Base-by-base conservation (phyloP, 345 rosid species). In the Limnanthes douglasii region DNA sequence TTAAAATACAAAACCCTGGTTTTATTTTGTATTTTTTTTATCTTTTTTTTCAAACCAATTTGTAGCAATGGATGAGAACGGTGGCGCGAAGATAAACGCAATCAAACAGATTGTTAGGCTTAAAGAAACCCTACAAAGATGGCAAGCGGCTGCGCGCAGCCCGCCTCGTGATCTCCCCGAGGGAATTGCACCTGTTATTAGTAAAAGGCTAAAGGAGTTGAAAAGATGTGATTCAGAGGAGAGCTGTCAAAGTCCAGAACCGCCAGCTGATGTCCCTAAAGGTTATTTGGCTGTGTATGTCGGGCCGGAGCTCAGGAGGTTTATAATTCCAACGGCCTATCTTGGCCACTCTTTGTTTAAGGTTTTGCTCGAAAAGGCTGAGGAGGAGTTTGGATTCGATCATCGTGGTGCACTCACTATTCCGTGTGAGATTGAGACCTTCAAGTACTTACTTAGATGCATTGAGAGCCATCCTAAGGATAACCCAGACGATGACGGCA, bases 351-450 rank as follows among this genome's bases (percentile, higher is more conserved):
- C 76, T 11, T 48, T 83, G 23, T 90, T 90, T 63, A 79, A 90
- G 66, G 71, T 74, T 51, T 56, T 90, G 62, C 54, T 90, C 29
- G 98, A 66, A 50, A 90, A 90, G 57, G 79, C 60, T 1, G 94
- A 83, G 58, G 98, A 90, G 69, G 94, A 90, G 61, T 83, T 62
- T 39, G 94, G 98, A 47, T 90, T 76, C 55, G 77, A 90, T 64
- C 90, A 79, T 39, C 64, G 61, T 0, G 94, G 95, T 0, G 86
- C 66, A 2, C 92, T 79, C 43, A 90, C 92, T 2, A 65, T 79
- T 39, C 98, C 95, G 14, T 90, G 98, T 11, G 98, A 90, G 73
- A 86, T 74, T 10, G 92, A 90, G 84, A 90, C 93, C 37, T 90
- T 90, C 66, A 83, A 90, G 65, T 83, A 41, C 54, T 78, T 90